These are phyloP conservation scores for Acaromyces ingoldii DNA, from an alignment of 1,284 basidiomycete genomes.

Conservation along the genomic window DNA sequence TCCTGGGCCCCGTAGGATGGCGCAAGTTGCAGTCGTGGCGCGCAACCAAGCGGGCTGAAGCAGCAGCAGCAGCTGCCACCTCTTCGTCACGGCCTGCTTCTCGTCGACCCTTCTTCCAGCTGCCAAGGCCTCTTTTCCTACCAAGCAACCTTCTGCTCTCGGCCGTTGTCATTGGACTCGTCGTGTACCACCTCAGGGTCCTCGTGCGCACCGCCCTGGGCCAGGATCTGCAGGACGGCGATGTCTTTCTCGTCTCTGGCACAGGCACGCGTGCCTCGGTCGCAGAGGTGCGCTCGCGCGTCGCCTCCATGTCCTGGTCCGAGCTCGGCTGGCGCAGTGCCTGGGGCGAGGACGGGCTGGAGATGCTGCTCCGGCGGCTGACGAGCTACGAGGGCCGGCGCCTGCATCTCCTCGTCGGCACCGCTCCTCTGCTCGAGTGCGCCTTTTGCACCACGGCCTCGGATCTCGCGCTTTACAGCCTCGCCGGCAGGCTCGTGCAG, in stretches of 20 bases:
- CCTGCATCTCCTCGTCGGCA: constrained; percentile 7
- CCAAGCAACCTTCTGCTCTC: constrained; percentile 1
- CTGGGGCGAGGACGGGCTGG: constrained; percentile 1
- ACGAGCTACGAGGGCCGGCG: constrained; percentile 8
- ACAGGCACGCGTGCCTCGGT: background rate
- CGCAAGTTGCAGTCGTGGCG: constrained; percentile 2
- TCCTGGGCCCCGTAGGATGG: background rate
- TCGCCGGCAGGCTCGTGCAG: background rate
- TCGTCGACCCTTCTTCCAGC: background rate
- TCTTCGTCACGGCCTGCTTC: background rate
- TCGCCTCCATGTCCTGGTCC: background rate
- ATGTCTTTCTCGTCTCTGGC: constrained; percentile 1
- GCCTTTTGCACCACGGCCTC: constrained; percentile 2
- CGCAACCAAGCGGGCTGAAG: background rate
- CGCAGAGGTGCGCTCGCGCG: background rate
- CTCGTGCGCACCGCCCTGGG: background rate
- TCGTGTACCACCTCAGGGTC: background rate
- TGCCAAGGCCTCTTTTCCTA: background rate
- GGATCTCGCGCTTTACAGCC: constrained; percentile 6
- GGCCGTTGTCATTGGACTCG: background rate
- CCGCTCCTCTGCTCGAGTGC: constrained; percentile 7
- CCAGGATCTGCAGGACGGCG: background rate
- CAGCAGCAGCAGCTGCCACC: background rate
- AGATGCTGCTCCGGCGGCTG: constrained; percentile 7
- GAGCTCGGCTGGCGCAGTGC: background rate